Conservation (phyloP, 2,329 filamentous ascomycete species). For the Botrytis porri region DNA sequence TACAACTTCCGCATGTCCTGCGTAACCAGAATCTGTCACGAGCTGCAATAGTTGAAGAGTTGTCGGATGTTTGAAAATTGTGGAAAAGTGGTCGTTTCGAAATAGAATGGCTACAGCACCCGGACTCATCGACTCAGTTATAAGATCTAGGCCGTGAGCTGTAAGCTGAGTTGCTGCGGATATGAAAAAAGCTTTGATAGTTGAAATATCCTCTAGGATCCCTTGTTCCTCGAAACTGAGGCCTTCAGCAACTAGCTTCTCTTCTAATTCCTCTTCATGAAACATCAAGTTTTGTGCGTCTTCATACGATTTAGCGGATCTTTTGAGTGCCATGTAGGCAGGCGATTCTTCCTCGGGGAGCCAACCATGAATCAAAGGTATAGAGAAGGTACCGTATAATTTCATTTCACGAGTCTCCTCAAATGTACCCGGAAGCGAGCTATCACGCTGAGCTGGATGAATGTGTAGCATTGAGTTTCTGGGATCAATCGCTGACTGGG, state of each 20-base stretch:
- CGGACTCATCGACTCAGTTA: conserved; percentile 66
- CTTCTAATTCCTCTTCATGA: conserved; percentile 81
- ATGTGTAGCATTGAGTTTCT: conserved; percentile 53
- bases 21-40: conserved; percentile 91
- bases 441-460: conserved; percentile 49
- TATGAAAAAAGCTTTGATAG: conserved; percentile 79
- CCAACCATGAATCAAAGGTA: conserved; percentile 94
- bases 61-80: conserved; percentile 81
- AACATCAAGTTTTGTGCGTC: conserved; percentile 89
- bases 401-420: conserved; percentile 83
- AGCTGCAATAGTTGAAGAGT: conserved; percentile 74
- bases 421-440: conserved; percentile 67
- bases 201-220: conserved; percentile 76
- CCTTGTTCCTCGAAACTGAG: conserved; percentile 72
- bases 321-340: conserved; percentile 66
- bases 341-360: conserved; percentile 66
- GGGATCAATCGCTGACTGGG: conserved; percentile 31
- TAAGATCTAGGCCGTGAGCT: conserved; percentile 70
- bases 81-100: conserved; percentile 96
- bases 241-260: conserved; percentile 63
- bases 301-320: conserved; percentile 82
- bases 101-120: conserved; percentile 89
- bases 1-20: conserved; percentile 82
- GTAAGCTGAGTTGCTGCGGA: conserved; percentile 86
- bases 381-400: conserved; percentile 84